Percentiles rank a stretch among this genome's conserved stretches.
These are phyloP conservation scores for Trypanosoma grayi DNA, from an alignment of 208 protist species.

Conservation along the genomic window DNA sequence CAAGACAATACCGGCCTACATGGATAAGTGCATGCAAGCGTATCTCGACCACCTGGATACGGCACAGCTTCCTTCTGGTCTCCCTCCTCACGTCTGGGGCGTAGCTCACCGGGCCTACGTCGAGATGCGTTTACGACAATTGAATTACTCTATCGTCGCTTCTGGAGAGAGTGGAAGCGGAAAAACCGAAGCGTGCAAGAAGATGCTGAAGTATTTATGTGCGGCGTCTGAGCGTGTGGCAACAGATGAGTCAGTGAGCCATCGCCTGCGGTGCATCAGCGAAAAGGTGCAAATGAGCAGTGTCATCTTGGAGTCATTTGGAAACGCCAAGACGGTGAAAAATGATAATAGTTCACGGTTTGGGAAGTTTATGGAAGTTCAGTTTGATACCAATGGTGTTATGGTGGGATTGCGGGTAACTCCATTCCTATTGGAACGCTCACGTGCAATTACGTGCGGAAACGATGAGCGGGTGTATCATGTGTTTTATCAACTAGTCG, in stretches of 20 bases:
- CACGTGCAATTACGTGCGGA: conserved; percentile 32
- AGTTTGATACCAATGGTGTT: conserved; percentile 42
- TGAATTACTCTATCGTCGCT: conserved; percentile 36
- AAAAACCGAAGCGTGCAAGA: conserved; percentile 64
- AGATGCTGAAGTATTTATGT: conserved; percentile 51
- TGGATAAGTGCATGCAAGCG: conserved; percentile 17
- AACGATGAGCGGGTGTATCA: conserved; percentile 79
- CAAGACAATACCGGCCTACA: conserved; percentile 23
- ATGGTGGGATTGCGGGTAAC: conserved; percentile 33
- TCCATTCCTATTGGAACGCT: conserved; percentile 52
- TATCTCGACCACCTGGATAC: conserved; percentile 27
- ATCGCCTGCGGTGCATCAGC: conserved; percentile 31
- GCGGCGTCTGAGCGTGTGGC: conserved; percentile 23
- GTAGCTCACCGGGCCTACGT: conserved; percentile 37
- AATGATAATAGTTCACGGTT: conserved; percentile 82
- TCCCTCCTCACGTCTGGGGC: conserved; percentile 30
- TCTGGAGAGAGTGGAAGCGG: conserved; percentile 48
- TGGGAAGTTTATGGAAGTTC: conserved; percentile 81
- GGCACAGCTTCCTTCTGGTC: conserved; percentile 10
- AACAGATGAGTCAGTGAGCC: conserved; percentile 2
- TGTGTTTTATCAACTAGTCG: conserved; percentile 80
- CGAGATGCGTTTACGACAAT: conserved; percentile 14
- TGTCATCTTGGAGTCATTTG: conserved; percentile 76
- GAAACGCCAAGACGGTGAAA: conserved; percentile 77
- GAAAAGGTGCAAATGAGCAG: conserved; percentile 46